Base-by-base conservation (phyloP, 2,329 filamentous ascomycete genomes). In the Talaromyces sp. region DNA sequence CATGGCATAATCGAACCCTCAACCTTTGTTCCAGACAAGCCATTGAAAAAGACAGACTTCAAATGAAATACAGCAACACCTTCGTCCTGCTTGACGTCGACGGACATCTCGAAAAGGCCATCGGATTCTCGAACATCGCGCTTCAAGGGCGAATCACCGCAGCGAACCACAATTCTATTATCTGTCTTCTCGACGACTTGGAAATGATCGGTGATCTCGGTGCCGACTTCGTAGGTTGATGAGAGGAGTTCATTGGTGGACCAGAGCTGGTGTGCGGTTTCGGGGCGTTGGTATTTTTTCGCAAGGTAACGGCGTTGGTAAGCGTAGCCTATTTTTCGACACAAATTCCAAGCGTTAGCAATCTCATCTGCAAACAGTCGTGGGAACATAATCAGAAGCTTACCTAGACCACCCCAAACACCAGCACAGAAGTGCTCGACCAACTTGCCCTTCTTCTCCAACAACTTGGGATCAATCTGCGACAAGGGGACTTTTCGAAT, bases 141-240 rank as follows among this genome's bases (percentile, higher is more conserved):
- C 52, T 85, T 85, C 25, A 86, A 80, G 0, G 89, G 89, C 1
- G 85, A 86, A 67, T 88, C 89, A 17, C 89, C 89, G 69, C 86
- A 89, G 25, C 89, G 85, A 25, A 91, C 82, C 0, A 87, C 82
- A 66, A 91, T 88, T 11, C 82, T 79, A 7, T 81, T 82, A 0
- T 84, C 79, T 0, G 85, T 87, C 77, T 89, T 89, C 62, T 87
- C 85, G 0, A 91, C 79, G 0, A 91, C 88, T 74, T 91, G 87
- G 72, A 91, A 91, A 75, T 91, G 89, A 73, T 91, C 88, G 3
- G 86, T 89, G 65, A 91, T 84, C 47, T 81, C 73, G 0, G 89
- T 89, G 39, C 89, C 89, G 45, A 83, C 80, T 22, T 87, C 83
- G 72, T 91, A 91, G 10, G 69, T 81, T 65, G 81, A 86, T n/a